Base-by-base conservation (phyloP, 2,329 filamentous ascomycete genomes). In the Ophiostoma tasmaniense region DNA sequence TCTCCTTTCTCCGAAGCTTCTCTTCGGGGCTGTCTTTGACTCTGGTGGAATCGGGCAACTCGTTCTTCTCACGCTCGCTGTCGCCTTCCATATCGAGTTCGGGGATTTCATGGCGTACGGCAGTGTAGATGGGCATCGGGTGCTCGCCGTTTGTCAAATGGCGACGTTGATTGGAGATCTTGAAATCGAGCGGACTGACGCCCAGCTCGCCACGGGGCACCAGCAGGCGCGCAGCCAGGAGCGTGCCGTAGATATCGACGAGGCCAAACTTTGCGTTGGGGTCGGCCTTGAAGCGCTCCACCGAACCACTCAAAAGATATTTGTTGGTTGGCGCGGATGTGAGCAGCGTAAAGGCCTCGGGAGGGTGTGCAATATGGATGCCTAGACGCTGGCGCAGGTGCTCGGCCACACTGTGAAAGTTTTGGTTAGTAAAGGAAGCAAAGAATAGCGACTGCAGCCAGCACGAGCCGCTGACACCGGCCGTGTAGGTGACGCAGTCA, bases 271-370 rank as follows among this genome's bases (percentile, higher is more conserved):
- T 87, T 0, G 93, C 90, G 17, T 88, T 82, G 0, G 89, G 87
- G 70, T 93, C 90, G 5, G 93, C 94, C 76, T 90, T 92, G 37
- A 96, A 83, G 78, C 97, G 97, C 77, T 99, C 95, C 0, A 99
- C 90, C 67, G 97, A 81, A 0, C 95, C 93, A 72, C 89, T 90
- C 13, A 99, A 83, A 1, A 99, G 85, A 73, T 91, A 93, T 73
- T 97, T 97, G 79, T 94, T 97, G 0, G 95, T 98, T 0, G 95
- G 95, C 0, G 94, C 89, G 7, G 90, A 90, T n/a, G 90, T 91
- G 17, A 98, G 83, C 5, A 95, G 83, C 25, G 89, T 84, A 64
- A 98, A 87, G 0, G 93, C 93, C 30, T 89, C 87, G 0, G 93
- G 93, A 0, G 95, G 95, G 73, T 96, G 97, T 0, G 94, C 94